Evolutionary conservation across 1,284 basidiomycete genomes (phyloP), one percentile per base, ranked within the genome.

Genomic region (Ceratobasidium theobromae): DNA sequence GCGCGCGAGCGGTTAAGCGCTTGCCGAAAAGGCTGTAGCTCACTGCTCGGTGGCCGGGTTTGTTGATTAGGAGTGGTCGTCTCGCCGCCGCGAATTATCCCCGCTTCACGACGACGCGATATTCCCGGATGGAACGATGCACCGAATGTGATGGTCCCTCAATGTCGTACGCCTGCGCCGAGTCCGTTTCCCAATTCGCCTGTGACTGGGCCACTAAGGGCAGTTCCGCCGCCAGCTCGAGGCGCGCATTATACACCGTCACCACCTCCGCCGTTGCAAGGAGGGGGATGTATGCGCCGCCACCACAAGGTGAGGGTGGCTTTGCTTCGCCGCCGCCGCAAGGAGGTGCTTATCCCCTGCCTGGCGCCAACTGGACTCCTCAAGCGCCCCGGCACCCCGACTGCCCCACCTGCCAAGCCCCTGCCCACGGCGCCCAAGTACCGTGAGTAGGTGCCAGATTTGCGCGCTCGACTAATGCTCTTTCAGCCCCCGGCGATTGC

Each of bases 1-100:
- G n/a, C n/a, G n/a, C n/a, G n/a, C n/a, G n/a, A n/a, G n/a, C n/a
- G n/a, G n/a, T n/a, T n/a, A n/a, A n/a, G n/a, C n/a, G n/a, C n/a
- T 99, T 78, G 86, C 98, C 73, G 96, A 99, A 77, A 99, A 99
- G 79, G 94, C 98, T 45, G 88, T 93, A 1, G 87, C 97, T 41
- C 99, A 99, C 85, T 88, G 92, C 69, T 84, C 86, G 65, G 96
- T 95, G 0, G 92, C 93, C 60, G 85, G 84, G 40, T 99, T 98
- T 76, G 82, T 86, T 69, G 96, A 99, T 75, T 77, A 81, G 33
- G 95, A 97, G 76, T 78, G 11, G 45, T 35, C 16, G 53, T 65
- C 3, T 65, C 70, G 28, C 72, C 74, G 1, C 75, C 76, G 6
- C 77, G 79, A 3, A 77, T 76, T 40, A 55, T 68, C 1, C 71